Evolutionary conservation across 1,139 yeast genomes (phyloP), one percentile per base, ranked within the genome.

Genomic region (Maudiozyma humilis): DNA sequence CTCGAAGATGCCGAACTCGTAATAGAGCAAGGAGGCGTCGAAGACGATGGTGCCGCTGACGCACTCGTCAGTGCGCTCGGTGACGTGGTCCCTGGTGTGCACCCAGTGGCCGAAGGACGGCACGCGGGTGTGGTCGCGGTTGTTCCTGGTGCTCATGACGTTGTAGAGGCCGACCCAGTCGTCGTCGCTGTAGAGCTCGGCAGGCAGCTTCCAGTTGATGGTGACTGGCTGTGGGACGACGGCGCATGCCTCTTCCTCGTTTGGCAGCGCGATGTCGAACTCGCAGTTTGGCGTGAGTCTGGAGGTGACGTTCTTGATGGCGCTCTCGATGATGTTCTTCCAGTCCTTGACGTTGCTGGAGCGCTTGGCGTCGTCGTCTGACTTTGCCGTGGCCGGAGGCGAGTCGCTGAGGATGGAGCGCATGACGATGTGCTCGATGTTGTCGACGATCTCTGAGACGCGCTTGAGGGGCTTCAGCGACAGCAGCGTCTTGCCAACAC

Each of bases 101-200:
- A 71, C 60, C 95, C 95, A 85, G 53, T 84, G 78, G 8, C 86
- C 86, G 25, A 75, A 65, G 13, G 91, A 80, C 13, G 87, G 71
- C 18, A 79, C 67, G 38, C 74, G 67, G 0, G 95, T 84, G 42
- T 71, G 73, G 36, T 72, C 73, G 43, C 79, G 69, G 8, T 84
- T 76, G 37, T 70, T 69, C 7, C 80, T 73, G 17, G 86, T 78
- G 51, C 78, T 84, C 18, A 76, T 69, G 16, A 82, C 73, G 45
- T 76, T 76, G 64, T 85, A 86, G 40, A 85, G 65, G 0, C 93
- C 95, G 51, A 85, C 74, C 95, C 95, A 85, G 59, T 84, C 93
- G 41, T 69, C 71, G 3, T 56, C 51, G 25, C 67, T 54, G 43
- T 68, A 71, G 15, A 54, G 36, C 15, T 61, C 60, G 5, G 61